A percentile compares a stretch with the other conserved stretches of the same genome.
phyloP scores from a whole-genome alignment of 1,284 basidiomycete genomes.

The Malassezia dermatis region DNA sequence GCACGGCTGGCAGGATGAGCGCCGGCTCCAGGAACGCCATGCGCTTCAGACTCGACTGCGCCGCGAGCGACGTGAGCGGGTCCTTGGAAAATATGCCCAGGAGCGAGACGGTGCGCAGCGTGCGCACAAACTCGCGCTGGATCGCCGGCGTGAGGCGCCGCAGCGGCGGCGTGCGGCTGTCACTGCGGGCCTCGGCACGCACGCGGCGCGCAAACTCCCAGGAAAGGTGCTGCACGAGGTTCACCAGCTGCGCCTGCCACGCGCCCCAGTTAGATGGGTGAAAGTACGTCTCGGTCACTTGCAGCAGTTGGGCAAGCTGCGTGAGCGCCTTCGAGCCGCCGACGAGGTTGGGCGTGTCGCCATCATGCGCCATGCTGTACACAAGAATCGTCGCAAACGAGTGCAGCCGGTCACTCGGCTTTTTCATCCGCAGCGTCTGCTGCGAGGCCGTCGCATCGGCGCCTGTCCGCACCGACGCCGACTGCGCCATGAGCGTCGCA shows the following conservation, averaged over 20 bases:
- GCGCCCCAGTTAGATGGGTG: slow-evolving; percentile 56
- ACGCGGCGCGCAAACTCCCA: slow-evolving; percentile 59
- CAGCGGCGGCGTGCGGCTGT: slow-evolving; percentile 68
- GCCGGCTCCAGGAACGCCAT: slow-evolving; percentile 73
- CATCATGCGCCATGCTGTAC: slow-evolving; percentile 81
- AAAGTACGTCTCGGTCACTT: slow-evolving; percentile 84
- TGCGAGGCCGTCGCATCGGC: slow-evolving; percentile 56
- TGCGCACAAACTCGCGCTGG: slow-evolving; percentile 69
- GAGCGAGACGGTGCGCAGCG: slow-evolving; percentile 74
- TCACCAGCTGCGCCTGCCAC: slow-evolving; percentile 57
- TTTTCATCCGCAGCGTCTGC: slow-evolving; percentile 65
- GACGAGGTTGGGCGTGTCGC: slow-evolving; percentile 49
- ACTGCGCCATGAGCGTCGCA: slow-evolving; percentile 37
- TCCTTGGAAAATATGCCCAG: slow-evolving; percentile 90
- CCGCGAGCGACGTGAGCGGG: slow-evolving; percentile 51
- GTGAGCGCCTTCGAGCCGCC: slow-evolving; percentile 83
- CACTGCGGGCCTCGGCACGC: slow-evolving; percentile 63
- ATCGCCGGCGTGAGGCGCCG: slow-evolving; percentile 72
- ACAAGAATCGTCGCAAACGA: slow-evolving; percentile 77
- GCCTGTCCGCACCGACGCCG: slow-evolving; percentile 40
- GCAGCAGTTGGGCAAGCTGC: slow-evolving; percentile 75
- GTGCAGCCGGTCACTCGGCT: slow-evolving; percentile 61
- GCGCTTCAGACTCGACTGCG: slow-evolving; percentile 54
- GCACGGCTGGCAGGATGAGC: slow-evolving; percentile 78
- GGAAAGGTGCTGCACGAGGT: slow-evolving; percentile 70